These are phyloP conservation scores for Rhizomucor miehei DNA, from an alignment of 371 early-diverging fungal species.

Conservation along the genomic window DNA sequence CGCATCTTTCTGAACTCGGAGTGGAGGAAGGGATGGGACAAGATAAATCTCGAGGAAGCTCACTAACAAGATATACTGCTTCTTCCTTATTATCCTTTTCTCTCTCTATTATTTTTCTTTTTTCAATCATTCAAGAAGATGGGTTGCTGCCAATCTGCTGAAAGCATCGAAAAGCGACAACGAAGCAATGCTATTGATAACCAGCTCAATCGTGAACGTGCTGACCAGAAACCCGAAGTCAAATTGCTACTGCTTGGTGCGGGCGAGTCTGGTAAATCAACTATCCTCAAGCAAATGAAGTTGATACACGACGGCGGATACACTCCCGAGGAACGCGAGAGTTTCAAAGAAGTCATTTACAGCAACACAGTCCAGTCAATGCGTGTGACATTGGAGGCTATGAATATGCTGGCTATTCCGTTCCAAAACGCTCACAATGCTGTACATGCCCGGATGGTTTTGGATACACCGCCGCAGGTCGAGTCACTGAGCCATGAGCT, in stretches of 20 bases:
- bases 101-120: neutral
- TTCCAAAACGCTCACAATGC: constrained; percentile 64
- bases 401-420: constrained; percentile 71
- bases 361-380: constrained; percentile 89
- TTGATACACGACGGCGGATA: constrained; percentile 94
- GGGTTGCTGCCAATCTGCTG: constrained; percentile 89
- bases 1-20: too few species aligned
- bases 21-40: too few species aligned
- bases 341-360: constrained; percentile 89
- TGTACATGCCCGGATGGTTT: constrained; percentile 45
- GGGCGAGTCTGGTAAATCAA: constrained; percentile 96
- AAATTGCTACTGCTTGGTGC: constrained; percentile 96
- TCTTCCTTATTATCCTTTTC: too few species aligned
- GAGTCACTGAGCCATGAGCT: constrained; percentile 59
- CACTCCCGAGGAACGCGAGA: constrained; percentile 78
- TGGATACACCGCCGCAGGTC: constrained; percentile 65
- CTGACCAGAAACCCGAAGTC: constrained; percentile 80
- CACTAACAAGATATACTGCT: too few species aligned
- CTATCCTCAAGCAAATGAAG: constrained; percentile 96
- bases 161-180: constrained; percentile 77
- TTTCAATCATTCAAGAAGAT: constrained; percentile 39
- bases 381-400: constrained; percentile 87
- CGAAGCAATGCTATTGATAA: constrained; percentile 89
- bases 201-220: constrained; percentile 78
- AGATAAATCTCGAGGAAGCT: too few species aligned